These are phyloP conservation scores for Eucalyptus curtisii DNA, from an alignment of 345 rosid species.

Conservation along the genomic window DNA sequence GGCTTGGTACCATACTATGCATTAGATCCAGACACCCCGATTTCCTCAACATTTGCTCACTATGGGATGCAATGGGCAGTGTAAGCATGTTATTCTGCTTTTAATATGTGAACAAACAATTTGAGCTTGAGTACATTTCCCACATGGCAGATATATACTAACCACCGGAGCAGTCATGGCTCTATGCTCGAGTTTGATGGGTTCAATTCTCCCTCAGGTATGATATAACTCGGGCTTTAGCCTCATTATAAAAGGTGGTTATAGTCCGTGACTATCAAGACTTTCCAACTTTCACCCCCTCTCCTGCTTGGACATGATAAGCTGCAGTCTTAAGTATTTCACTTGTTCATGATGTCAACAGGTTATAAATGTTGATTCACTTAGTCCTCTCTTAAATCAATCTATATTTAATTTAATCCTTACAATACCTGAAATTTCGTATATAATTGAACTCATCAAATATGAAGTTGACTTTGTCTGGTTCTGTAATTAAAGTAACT, in stretches of 20 bases:
- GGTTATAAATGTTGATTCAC: background rate
- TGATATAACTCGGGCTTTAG: background rate
- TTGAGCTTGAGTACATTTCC: background rate
- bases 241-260: background rate
- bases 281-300: background rate
- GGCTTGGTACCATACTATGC: slow-evolving; percentile 92
- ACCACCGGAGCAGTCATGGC: slow-evolving; percentile 91
- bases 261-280: background rate
- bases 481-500: background rate
- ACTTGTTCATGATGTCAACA: background rate
- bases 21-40: slow-evolving; percentile 99
- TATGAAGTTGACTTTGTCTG: background rate
- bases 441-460: background rate
- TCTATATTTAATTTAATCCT: background rate
- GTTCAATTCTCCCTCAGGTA: slow-evolving; percentile 97
- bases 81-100: slow-evolving; percentile 35
- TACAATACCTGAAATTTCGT: background rate
- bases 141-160: slow-evolving; percentile 52
- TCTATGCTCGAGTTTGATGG: slow-evolving; percentile 92
- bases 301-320: background rate
- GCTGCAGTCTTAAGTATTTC: background rate
- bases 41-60: slow-evolving; percentile 83
- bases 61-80: slow-evolving; percentile 95
- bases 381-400: background rate
- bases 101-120: background rate